A percentile compares a stretch with the other conserved stretches of the same genome.
Conservation (phyloP, 1,139 yeast genomes). For the Taphrina betulina region DNA sequence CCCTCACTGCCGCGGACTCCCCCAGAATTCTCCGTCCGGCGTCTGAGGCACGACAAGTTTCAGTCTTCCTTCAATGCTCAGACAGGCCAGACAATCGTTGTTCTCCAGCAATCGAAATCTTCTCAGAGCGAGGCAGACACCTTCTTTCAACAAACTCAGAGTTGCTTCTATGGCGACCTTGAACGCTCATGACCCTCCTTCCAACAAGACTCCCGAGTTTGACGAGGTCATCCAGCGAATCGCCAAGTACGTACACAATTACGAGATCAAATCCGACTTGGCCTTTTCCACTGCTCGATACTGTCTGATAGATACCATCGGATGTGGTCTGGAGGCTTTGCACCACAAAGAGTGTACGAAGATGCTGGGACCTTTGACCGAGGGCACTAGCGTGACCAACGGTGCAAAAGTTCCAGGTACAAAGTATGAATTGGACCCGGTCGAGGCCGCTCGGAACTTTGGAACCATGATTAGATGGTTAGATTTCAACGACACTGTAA, state of each 20-base stretch:
- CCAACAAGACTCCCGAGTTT: slow-evolving; percentile 30
- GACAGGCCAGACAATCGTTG: slow-evolving; percentile 22
- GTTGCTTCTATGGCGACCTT: slow-evolving; percentile 25
- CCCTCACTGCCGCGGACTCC: no score
- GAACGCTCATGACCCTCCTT: slow-evolving; percentile 23
- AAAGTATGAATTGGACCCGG: slow-evolving; percentile 53
- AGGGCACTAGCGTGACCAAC: slow-evolving; percentile 56
- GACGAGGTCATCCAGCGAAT: slow-evolving; percentile 54
- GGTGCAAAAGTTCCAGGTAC: slow-evolving; percentile 60
- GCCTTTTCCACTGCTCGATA: slow-evolving; percentile 49
- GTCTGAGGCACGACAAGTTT: no score
- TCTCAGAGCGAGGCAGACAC: slow-evolving; percentile 9
- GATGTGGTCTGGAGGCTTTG: slow-evolving; percentile 62
- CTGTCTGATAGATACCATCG: slow-evolving; percentile 57
- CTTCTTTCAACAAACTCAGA: slow-evolving; percentile 17
- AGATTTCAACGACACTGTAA: slow-evolving; percentile 52
- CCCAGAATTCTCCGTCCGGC: no score
- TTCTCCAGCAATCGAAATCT: slow-evolving; percentile 9
- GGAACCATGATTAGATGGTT: slow-evolving; percentile 61
- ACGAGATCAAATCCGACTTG: slow-evolving; percentile 50
- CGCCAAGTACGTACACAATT: slow-evolving; percentile 54
- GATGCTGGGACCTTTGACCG: slow-evolving; percentile 56
- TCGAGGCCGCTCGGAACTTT: slow-evolving; percentile 58
- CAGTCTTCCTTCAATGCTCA: slow-evolving; percentile 17
- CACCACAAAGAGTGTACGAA: slow-evolving; percentile 54